Base-by-base conservation (phyloP, 805 yeast genomes). In the Scheffersomyces amazonensis region DNA sequence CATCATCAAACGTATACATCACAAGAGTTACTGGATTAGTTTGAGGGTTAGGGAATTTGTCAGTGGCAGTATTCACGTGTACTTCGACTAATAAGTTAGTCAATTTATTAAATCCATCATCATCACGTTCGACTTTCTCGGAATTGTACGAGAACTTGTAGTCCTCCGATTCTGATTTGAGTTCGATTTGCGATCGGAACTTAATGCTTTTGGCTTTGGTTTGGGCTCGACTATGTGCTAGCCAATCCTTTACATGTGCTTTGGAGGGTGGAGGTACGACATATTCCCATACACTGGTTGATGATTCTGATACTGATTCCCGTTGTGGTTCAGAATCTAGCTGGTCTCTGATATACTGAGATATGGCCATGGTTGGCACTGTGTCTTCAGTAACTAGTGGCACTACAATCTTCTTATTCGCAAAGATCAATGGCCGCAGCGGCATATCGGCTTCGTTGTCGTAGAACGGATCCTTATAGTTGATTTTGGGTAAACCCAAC, bases 1-100 rank as follows among this genome's bases (percentile, higher is more conserved):
- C 10, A 35, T 71, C 73, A 40, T 80, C 77, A 43, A 76, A 71
- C 15, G 66, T 69, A 83, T 91, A 89, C 46, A 83, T 73, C 0
- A 89, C 71, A 6, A 81, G 72, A 0, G 60, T 43, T 0, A 90
- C 65, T 1, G 75, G 65, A 56, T 91, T 95, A 1, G 46, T 31
- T 3, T 49, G 40, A 0, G 96, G 95, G 50, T 88, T 83, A 0
- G 97, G 91, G 6, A 52, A 39, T 6, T 27, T 27, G 9, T 27
- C 17, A 34, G 48, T 43, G 2, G 54, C 47, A 9, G 66, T 56
- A 31, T 73, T 73, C 0, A 76, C 80, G 57, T 83, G 90, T 0
- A 87, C 53, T 50, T 91, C 98, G 38, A 87, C 45, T 5, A 75
- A 65, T 23, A 89, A 59, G n/a, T 78, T 68, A 0, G 83, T 69